These are phyloP conservation scores for Cryphonectria naterciae DNA, from an alignment of 2,329 filamentous ascomycete genomes.

Conservation along the genomic window DNA sequence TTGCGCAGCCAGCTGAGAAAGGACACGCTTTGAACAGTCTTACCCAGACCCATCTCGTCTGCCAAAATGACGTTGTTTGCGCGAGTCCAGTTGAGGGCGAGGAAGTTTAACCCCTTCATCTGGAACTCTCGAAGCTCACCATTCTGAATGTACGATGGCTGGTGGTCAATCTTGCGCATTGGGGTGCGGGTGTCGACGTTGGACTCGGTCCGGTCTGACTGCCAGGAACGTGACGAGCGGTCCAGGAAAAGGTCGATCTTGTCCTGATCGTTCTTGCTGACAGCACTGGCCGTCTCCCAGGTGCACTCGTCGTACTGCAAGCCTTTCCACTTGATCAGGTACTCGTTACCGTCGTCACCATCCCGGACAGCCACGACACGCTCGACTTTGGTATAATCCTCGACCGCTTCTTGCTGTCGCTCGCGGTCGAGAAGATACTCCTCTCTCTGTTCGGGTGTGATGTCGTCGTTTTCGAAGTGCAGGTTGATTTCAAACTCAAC, in stretches of 20 bases:
- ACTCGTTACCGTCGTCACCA: constrained; percentile 81
- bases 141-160: constrained; percentile 82
- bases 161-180: constrained; percentile 75
- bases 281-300: constrained; percentile 80
- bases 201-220: constrained; percentile 77
- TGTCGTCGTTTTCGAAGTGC: constrained; percentile 71
- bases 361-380: constrained; percentile 84
- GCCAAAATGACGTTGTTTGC: constrained; percentile 95
- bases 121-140: constrained; percentile 93
- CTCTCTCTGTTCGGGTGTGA: constrained; percentile 83
- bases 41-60: constrained; percentile 98
- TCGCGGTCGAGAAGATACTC: constrained; percentile 96
- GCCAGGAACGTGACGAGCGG: constrained; percentile 77
- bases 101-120: constrained; percentile 89
- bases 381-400: constrained; percentile 91
- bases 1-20: constrained; percentile 98
- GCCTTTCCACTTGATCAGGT: constrained; percentile 96
- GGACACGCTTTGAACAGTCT: constrained; percentile 95
- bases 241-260: constrained; percentile 93
- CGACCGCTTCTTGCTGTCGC: constrained; percentile 82
- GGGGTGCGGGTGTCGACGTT: constrained; percentile 74
- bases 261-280: constrained; percentile 78
- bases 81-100: constrained; percentile 94
- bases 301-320: constrained; percentile 93
- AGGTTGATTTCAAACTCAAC: constrained; percentile 81